These are phyloP conservation scores for Bretziella fagacearum DNA, from an alignment of 2,329 filamentous ascomycete species.

Conservation along the genomic window DNA sequence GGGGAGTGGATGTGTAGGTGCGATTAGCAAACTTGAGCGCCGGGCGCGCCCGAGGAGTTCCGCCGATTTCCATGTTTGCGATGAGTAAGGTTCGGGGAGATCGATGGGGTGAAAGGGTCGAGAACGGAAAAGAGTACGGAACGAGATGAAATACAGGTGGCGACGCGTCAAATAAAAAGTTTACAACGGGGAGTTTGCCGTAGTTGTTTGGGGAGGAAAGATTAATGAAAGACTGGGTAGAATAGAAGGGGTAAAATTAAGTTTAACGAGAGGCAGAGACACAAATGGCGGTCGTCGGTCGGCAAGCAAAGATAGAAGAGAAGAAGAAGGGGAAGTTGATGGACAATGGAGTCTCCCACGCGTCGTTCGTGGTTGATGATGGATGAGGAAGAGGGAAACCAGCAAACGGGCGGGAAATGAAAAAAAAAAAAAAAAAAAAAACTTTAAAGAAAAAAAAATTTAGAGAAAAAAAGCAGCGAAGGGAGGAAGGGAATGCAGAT, in stretches of 20 bases:
- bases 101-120: neutral
- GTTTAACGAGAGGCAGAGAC: constrained; percentile 7
- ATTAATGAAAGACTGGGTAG: neutral
- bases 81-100: neutral
- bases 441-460: constrained; percentile 9
- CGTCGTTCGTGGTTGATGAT: constrained; percentile 8
- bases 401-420: neutral
- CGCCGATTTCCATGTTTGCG: constrained; percentile 9
- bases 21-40: constrained; percentile 29
- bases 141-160: neutral
- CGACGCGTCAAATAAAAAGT: constrained; percentile 6
- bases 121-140: neutral
- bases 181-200: neutral
- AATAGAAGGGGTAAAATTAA: constrained; percentile 2
- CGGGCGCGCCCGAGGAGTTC: constrained; percentile 21
- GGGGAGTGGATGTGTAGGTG: constrained; percentile 20
- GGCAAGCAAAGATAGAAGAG: constrained; percentile 2
- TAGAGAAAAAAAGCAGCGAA: constrained; percentile 4
- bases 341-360: constrained; percentile 7
- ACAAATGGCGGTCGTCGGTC: neutral
- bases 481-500: constrained; percentile 6
- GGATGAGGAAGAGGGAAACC: constrained; percentile 1
- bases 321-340: constrained; percentile 4
- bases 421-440: constrained; percentile 4
- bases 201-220: neutral